These are phyloP conservation scores for Myxozyma mucilagina DNA, from an alignment of 805 yeast genomes.

Conservation along the genomic window DNA sequence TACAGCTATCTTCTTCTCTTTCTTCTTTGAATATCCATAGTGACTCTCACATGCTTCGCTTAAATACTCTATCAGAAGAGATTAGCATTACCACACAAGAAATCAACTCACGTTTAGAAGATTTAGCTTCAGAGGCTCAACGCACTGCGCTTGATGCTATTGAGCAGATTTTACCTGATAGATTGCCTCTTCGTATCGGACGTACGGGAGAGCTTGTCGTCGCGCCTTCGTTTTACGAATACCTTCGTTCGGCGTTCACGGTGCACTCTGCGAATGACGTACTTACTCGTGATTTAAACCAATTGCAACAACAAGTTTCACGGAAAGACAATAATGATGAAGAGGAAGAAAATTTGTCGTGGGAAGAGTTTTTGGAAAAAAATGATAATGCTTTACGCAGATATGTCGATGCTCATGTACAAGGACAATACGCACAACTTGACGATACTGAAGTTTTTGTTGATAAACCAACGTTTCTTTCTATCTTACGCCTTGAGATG, in stretches of 20 bases:
- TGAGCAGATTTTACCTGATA: conserved; percentile 20
- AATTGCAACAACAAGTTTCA: neutral
- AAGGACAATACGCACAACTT: conserved; percentile 11
- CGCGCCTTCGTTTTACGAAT: conserved; percentile 27
- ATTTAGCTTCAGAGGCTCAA: conserved; percentile 10
- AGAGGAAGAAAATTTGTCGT: neutral
- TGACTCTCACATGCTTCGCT: too few relatives aligned
- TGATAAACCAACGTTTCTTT: conserved; percentile 19
- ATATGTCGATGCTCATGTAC: conserved; percentile 16
- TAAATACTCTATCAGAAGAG: too few relatives aligned
- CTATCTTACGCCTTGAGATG: conserved; percentile 24
- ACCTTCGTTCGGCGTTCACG: conserved; percentile 21
- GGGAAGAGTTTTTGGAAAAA: conserved; percentile 14
- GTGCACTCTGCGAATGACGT: conserved; percentile 8
- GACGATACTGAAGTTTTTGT: conserved; percentile 18
- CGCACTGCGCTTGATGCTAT: conserved; percentile 19
- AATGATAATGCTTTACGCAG: conserved; percentile 2
- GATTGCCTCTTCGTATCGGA: conserved; percentile 18
- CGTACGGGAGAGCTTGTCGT: conserved; percentile 16
- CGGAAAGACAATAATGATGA: neutral
- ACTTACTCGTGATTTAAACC: neutral
- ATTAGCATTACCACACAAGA: too few relatives aligned
- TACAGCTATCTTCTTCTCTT: too few relatives aligned
- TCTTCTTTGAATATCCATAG: too few relatives aligned
- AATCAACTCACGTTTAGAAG: neutral